phyloP scores from a whole-genome alignment of 2,329 filamentous ascomycete genomes.

The Macroventuria anomochaeta region DNA sequence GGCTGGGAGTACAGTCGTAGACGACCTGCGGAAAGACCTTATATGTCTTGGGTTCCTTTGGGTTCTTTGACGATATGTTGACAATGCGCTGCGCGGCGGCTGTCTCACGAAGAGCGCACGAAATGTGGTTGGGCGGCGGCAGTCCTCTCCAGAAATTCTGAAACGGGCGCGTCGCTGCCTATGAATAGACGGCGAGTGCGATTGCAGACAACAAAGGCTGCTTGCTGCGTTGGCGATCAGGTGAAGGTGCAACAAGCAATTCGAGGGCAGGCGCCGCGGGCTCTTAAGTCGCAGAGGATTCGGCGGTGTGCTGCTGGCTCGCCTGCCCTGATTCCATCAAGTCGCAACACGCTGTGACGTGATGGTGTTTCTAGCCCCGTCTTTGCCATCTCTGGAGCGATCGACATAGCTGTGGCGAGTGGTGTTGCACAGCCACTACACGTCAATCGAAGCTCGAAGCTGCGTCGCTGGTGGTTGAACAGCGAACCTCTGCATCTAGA shows the following conservation, averaged over 20 bases:
- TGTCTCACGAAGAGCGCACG: conserved; percentile 31
- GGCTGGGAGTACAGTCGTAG: conserved; percentile 6
- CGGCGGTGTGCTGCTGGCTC: conserved; percentile 35
- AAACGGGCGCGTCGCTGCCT: conserved; percentile 51
- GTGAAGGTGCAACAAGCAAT: conserved; percentile 20
- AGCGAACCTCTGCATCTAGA: not conserved
- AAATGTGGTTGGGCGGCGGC: conserved; percentile 43
- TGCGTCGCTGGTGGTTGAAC: not conserved
- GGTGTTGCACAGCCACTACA: conserved; percentile 4
- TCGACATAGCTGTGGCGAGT: conserved; percentile 9
- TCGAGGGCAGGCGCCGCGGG: conserved; percentile 10
- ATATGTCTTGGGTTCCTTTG: conserved; percentile 24
- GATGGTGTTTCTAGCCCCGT: conserved; percentile 19
- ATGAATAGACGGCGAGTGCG: conserved; percentile 43
- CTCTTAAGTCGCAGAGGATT: conserved; percentile 21
- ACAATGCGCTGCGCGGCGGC: conserved; percentile 29
- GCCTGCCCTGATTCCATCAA: conserved; percentile 38
- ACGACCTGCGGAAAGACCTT: conserved; percentile 21
- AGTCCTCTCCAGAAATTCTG: conserved; percentile 35
- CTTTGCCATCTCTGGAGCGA: not conserved
- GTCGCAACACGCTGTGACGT: conserved; percentile 13
- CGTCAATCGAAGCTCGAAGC: conserved; percentile 11
- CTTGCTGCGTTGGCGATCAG: conserved; percentile 17
- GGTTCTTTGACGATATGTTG: conserved; percentile 4
- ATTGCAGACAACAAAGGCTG: conserved; percentile 23